Evolutionary conservation across 352 stramenopile genomes (phyloP), one percentile per base, ranked within the genome.

Genomic region (Thraustotheca clavata): DNA sequence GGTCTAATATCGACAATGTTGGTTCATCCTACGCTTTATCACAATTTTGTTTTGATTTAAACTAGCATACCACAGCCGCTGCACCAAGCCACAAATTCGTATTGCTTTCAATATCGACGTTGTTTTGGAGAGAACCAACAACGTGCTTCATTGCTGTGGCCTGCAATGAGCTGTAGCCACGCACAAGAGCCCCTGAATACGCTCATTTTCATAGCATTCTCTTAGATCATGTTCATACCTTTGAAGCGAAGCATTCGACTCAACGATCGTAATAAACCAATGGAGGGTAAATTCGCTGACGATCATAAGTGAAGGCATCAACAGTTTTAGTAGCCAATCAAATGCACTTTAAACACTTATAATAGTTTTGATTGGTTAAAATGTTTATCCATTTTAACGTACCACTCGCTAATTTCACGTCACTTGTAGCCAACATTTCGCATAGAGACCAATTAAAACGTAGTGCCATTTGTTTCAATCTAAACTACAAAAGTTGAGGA

Each of bases 1-100:
- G 80, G 31, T 91, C 73, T 46, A 94, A 47, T 31, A 94, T 94
- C 34, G 84, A 94, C n/a, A 91, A 73, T 0, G 84, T 94, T 24
- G 84, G 79, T 32, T 91, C 82, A 46, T 94, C 76, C 84, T 93
- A 40, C 0, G 31, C 14, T 54, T 33, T 22, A 12, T 47, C 26
- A 39, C 46, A 43, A 9, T 32, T 33, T 3, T 36, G n/a, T n/a
- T 16, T 31, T 24, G n/a, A 39, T 46, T 6, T 12, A 49, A 7
- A 62, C 55, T 31, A 29, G 78, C 80, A 59, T 66, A 94, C 84
- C 72, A 94, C 80, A 27, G 79, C 82, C 33, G 74, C 74, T 24
- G 74, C 83, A 59, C 84, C 84, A 46, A 94, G 80, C 84, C 84
- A 94, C 33, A 94, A 69, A 61, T 88, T 88, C 46, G 79, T 73